These are phyloP conservation scores for Xerocomus potaroensis DNA, from an alignment of 768 basidiomycete species.

Conservation along the genomic window DNA sequence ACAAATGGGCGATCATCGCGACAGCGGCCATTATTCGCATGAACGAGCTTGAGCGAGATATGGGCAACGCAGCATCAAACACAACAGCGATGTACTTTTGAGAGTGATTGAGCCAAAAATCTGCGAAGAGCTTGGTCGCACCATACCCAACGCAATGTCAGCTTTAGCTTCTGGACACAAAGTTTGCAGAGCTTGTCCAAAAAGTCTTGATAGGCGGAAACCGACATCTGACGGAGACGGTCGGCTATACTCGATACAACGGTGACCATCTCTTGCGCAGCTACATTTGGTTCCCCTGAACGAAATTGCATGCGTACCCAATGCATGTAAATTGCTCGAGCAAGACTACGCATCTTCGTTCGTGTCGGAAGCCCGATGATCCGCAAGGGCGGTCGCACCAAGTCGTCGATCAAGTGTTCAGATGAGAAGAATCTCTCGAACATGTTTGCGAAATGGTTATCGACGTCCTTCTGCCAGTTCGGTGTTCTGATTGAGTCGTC, in stretches of 20 bases:
- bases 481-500: background rate
- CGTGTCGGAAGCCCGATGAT: conserved; percentile 12
- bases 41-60: conserved; percentile 8
- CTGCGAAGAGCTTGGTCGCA: background rate
- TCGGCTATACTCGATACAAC: conserved; percentile 8
- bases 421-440: conserved; percentile 11
- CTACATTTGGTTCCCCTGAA: conserved; percentile 4
- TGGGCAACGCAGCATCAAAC: background rate
- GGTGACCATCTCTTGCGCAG: conserved; percentile 2
- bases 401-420: conserved; percentile 3
- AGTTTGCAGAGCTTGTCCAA: conserved; percentile 6
- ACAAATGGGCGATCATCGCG: conserved; percentile 15
- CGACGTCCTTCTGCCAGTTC: conserved; percentile 13
- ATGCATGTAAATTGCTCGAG: conserved; percentile 6
- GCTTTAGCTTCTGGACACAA: conserved; percentile 12
- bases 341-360: conserved; percentile 9
- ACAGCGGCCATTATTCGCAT: conserved; percentile 13
- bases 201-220: conserved; percentile 7
- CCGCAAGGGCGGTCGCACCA: conserved; percentile 6
- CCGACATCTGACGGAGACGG: conserved; percentile 6
- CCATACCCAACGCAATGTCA: conserved; percentile 17
- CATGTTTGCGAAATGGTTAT: conserved; percentile 9
- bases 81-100: conserved; percentile 8
- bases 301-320: conserved; percentile 17
- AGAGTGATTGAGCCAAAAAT: conserved; percentile 2